Evolutionary conservation across 495 filamentous ascomycete species (phyloP).

Genomic region (Neurospora sp.): DNA sequence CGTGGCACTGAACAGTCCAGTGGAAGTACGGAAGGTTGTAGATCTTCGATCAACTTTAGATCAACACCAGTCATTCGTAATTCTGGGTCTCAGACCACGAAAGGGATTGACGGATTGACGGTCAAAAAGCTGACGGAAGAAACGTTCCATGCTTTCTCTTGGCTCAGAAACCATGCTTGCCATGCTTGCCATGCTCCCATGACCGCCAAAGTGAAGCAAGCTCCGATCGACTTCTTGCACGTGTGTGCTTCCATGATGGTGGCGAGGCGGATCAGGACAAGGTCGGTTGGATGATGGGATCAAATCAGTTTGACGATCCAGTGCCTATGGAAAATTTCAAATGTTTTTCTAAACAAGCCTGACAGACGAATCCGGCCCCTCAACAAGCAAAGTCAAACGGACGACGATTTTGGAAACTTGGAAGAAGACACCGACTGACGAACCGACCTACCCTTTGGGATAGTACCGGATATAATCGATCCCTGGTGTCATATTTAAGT

Average conservation of each 20-base stretch:
- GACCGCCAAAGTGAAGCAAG: neutral
- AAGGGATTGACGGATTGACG: neutral
- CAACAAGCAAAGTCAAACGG: neutral
- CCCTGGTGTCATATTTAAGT: neutral
- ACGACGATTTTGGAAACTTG: neutral
- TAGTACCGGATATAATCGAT: neutral
- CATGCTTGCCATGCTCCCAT: neutral
- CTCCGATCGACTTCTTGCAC: neutral
- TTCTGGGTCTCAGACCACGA: neutral
- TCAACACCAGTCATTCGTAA: neutral
- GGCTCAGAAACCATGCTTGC: neutral
- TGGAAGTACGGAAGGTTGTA: neutral
- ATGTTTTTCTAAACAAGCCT: neutral
- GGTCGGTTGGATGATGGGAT: neutral
- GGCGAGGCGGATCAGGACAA: neutral
- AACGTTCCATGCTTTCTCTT: neutral
- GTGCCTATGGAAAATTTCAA: neutral
- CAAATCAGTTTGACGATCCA: neutral
- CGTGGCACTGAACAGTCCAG: neutral
- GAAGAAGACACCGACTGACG: neutral
- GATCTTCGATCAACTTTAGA: neutral
- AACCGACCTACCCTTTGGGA: neutral
- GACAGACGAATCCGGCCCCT: neutral
- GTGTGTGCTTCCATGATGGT: neutral
- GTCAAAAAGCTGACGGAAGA: neutral